Conservation (phyloP, 371 early-diverging fungal species). For the Blyttiomyces sp. region DNA sequence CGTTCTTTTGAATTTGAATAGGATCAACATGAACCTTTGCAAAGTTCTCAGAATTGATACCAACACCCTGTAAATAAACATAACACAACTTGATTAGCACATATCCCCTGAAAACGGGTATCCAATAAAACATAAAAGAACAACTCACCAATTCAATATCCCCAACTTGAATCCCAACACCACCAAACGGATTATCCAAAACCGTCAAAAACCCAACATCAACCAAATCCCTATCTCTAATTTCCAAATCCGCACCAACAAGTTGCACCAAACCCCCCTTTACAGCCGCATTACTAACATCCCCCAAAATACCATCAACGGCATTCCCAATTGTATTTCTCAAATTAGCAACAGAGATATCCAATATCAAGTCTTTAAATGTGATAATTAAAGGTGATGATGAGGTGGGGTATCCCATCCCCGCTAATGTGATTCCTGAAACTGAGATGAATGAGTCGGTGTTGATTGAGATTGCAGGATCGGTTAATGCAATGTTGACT, state of each 20-base stretch:
- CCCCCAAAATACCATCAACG: slow-evolving; percentile 6
- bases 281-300: neutral
- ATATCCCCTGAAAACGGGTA: too few species aligned
- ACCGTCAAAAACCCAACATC: neutral
- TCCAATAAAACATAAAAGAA: too few species aligned
- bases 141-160: slow-evolving; percentile 4
- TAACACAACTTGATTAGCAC: neutral
- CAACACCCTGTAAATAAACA: neutral
- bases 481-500: neutral
- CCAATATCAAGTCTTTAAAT: neutral
- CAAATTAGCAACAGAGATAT: neutral
- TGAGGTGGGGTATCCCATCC: neutral
- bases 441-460: too few species aligned
- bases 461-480: neutral
- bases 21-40: neutral
- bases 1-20: neutral
- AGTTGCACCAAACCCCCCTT: slow-evolving; percentile 4
- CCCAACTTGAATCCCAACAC: slow-evolving; percentile 1
- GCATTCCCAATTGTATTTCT: too few species aligned
- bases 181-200: neutral
- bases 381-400: neutral
- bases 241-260: slow-evolving; percentile 2
- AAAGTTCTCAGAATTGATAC: neutral
- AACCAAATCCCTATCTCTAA: neutral
- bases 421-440: too few species aligned